Percentiles rank a stretch among this genome's conserved stretches.
These are phyloP conservation scores for Pseudotsuga menziesii DNA, from an alignment of 75 land plant species.

Conservation along the genomic window DNA sequence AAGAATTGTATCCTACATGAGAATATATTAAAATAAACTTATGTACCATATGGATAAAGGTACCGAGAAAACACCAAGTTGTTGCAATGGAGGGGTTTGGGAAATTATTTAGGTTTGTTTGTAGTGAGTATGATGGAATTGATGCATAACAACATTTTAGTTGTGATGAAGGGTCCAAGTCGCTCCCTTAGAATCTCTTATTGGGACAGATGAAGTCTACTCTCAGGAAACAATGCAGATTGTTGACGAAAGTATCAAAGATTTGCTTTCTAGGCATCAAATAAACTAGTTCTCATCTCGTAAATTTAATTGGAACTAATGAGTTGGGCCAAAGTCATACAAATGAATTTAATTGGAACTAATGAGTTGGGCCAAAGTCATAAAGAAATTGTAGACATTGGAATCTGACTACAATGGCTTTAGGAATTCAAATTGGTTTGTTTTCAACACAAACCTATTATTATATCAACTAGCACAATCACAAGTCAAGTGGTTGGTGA, in stretches of 20 bases:
- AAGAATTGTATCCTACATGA: neutral
- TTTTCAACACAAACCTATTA: neutral
- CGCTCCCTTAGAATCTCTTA: neutral
- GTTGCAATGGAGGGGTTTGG: neutral
- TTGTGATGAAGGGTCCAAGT: neutral
- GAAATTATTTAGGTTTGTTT: neutral
- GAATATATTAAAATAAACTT: neutral
- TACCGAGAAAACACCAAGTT: neutral
- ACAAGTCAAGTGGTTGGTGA: too few relatives aligned
- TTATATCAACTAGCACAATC: neutral
- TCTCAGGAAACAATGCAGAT: neutral
- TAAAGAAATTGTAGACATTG: neutral
- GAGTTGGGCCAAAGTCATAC: too few relatives aligned
- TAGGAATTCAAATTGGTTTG: neutral
- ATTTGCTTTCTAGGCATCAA: neutral
- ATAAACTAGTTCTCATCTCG: neutral
- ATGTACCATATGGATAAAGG: neutral
- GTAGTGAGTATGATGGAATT: neutral
- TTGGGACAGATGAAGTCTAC: neutral
- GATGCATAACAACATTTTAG: neutral
- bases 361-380: neutral
- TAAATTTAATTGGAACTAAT: neutral
- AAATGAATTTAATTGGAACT: neutral
- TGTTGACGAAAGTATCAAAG: neutral
- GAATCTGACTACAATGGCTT: neutral